phyloP scores from a whole-genome alignment of 257 asterid species.

The Nicotiana benthamiana region DNA sequence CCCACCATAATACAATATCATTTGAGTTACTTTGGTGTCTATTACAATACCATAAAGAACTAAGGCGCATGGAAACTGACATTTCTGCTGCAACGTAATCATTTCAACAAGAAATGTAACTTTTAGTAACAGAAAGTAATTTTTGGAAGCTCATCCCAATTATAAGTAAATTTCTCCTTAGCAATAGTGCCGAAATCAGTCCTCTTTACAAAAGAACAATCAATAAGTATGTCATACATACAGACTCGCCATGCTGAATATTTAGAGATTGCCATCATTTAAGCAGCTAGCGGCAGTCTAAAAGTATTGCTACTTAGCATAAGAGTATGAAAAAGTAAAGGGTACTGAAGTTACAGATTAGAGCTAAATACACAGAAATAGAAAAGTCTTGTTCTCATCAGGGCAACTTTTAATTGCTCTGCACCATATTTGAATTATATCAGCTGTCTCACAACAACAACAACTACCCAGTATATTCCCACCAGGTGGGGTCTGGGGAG shows the following conservation, averaged over 20 bases:
- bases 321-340: neutral
- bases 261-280: neutral
- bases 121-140: neutral
- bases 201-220: neutral
- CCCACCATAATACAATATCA: neutral
- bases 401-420: neutral
- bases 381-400: neutral
- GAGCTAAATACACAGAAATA: neutral
- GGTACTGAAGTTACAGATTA: neutral
- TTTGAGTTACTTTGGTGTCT: neutral
- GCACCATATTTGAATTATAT: neutral
- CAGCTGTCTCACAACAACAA: neutral
- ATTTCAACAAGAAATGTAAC: neutral
- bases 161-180: neutral
- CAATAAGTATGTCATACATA: neutral
- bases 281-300: neutral
- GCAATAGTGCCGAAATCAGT: neutral
- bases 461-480: too few relatives aligned
- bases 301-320: neutral
- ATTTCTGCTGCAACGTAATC: neutral
- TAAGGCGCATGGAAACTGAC: neutral
- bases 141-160: neutral
- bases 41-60: neutral
- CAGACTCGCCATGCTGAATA: neutral
- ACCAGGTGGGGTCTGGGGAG: too few relatives aligned